Conservation (phyloP, 257 asterid species). For the Verbena officinalis region DNA sequence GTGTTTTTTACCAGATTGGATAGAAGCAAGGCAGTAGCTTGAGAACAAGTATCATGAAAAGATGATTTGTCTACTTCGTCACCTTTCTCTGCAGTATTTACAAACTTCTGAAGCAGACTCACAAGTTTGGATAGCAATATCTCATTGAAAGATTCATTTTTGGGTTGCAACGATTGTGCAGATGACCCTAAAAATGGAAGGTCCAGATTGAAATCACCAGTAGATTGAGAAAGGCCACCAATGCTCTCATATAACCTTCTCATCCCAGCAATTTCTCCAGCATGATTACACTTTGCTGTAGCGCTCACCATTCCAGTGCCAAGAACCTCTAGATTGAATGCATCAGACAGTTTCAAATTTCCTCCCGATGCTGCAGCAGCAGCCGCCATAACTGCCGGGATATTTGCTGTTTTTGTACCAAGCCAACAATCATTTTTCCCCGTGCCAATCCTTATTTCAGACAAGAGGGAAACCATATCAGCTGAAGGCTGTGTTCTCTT, state of each 20-base stretch:
- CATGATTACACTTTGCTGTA: constrained; percentile 91
- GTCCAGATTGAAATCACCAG: constrained; percentile 55
- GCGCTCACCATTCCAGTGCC: constrained; percentile 98
- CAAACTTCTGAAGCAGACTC: constrained; percentile 83
- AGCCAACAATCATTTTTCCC: constrained; percentile 96
- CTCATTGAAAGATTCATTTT: constrained; percentile 72
- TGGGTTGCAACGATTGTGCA: constrained; percentile 52
- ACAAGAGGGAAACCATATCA: constrained; percentile 93
- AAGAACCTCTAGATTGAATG: constrained; percentile 94
- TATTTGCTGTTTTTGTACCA: constrained; percentile 87
- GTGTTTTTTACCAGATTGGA: constrained; percentile 66
- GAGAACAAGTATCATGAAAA: constrained; percentile 92
- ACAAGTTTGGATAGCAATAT: constrained; percentile 75
- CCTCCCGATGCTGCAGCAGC: constrained; percentile 99
- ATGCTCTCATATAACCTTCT: constrained; percentile 88
- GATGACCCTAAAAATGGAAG: constrained; percentile 47
- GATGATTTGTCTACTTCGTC: constrained; percentile 82
- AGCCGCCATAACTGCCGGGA: constrained; percentile 92
- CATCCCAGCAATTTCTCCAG: constrained; percentile 99
- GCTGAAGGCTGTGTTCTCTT: constrained; percentile 91
- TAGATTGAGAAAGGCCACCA: constrained; percentile 59
- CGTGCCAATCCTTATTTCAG: constrained; percentile 96
- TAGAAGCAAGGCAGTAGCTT: constrained; percentile 97
- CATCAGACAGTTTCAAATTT: constrained; percentile 82
- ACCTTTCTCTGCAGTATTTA: constrained; percentile 86